A percentile compares a stretch with the other conserved stretches of the same genome.
Conservation (phyloP, 768 basidiomycete genomes). For the Boletus reticulatus region DNA sequence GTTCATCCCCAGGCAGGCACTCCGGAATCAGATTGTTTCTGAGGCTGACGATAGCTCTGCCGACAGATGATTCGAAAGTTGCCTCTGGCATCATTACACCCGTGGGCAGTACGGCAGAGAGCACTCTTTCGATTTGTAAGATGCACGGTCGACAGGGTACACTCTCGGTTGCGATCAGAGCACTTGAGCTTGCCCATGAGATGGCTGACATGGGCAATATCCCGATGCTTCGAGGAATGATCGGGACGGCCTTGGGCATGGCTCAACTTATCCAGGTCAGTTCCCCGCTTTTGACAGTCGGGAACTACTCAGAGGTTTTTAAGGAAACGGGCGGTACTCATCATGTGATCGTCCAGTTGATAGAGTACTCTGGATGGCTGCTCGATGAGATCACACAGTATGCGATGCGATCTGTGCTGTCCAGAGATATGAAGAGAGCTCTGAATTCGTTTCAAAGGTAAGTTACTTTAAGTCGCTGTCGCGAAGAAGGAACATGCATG, state of each 20-base stretch:
- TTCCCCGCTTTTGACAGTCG: background rate
- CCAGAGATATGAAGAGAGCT: slow-evolving; percentile 1
- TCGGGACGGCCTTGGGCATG: slow-evolving; percentile 5
- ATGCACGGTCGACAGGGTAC: background rate
- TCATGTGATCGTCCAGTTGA: slow-evolving; percentile 10
- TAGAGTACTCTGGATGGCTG: slow-evolving; percentile 14
- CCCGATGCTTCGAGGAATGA: slow-evolving; percentile 7
- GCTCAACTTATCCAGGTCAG: slow-evolving; percentile 12
- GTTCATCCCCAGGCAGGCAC: background rate
- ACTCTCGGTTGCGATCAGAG: slow-evolving; percentile 1
- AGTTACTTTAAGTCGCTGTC: background rate
- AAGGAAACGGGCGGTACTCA: slow-evolving; percentile 14
- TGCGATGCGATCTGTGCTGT: background rate
- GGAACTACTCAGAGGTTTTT: background rate
- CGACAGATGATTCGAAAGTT: background rate
- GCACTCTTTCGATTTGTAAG: slow-evolving; percentile 3
- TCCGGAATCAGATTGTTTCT: background rate
- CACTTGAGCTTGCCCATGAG: slow-evolving; percentile 6
- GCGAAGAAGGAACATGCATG: too few species aligned
- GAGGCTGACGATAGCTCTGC: background rate
- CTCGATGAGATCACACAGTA: slow-evolving; percentile 8
- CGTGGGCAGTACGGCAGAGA: background rate
- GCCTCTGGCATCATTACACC: background rate
- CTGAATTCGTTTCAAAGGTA: slow-evolving; percentile 7
- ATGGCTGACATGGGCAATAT: slow-evolving; percentile 3